Evolutionary conservation across 257 asterid species (phyloP), one percentile per base, ranked within the genome.

Genomic region (Vinca minor): DNA sequence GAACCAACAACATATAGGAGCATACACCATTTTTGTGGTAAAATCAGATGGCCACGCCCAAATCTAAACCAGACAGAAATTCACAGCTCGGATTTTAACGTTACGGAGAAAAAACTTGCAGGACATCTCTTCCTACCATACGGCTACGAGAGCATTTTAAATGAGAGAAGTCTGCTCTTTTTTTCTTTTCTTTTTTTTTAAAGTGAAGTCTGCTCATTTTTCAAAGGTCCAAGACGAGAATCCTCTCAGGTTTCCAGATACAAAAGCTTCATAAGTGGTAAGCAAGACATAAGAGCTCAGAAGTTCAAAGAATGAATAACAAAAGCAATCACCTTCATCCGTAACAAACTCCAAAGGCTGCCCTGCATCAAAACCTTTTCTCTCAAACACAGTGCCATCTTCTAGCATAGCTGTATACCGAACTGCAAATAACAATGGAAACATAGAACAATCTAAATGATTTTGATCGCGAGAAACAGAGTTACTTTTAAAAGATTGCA

Each of bases 371-470:
- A 75, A 45, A 45, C 95, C 95, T 81, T 46, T 80, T 71, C 44
- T 82, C 76, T 86, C 95, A 64, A 84, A 74, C 44, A 86, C 77
- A 36, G 78, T 80, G 50, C 89, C 84, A 70, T 84, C 89, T 73
- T 82, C 91, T 59, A 84, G 77, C 81, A 62, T 82, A 56, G 84
- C 91, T 47, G 76, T 82, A 65, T 82, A 84, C 71, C 83, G 76
- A 42, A 86, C 95, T 86, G 82, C 71, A 65, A 68, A 70, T 56
- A 54, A 36, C 46, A 17, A 72, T 50, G 25, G 55, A 55, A 64
- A 65, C 38, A 62, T 32, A 38, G 47, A 48, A 58, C 68, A 66
- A 31, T 11, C 68, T 23, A 44, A 62, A 66, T 32, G 21, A 7
- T 39, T 39, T 8, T 10, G 0, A 23, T 3, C 2, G 41, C 15